Conservation (phyloP, 106 monocot species). For the Platanthera zijinensis region DNA sequence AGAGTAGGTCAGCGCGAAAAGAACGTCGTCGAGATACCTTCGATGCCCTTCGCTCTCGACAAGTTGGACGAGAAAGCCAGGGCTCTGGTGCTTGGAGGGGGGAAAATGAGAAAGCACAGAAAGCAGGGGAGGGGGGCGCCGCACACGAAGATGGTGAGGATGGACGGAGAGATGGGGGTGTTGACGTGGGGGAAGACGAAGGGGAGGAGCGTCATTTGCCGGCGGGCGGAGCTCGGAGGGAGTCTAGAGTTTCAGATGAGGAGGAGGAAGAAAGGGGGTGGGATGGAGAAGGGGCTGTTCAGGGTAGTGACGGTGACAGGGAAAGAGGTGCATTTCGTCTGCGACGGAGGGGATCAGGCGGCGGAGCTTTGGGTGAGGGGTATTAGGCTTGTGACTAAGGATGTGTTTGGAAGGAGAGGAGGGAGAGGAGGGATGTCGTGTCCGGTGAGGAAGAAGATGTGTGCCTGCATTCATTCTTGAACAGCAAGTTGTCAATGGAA, state of each 20-base stretch:
- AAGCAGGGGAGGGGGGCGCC: constrained; percentile 61
- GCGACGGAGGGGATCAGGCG: constrained; percentile 45
- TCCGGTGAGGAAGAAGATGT: no score
- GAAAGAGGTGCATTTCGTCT: constrained; percentile 74
- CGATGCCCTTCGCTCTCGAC: not conserved
- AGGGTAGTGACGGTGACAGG: constrained; percentile 44
- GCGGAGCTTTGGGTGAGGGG: constrained; percentile 87
- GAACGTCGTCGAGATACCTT: no score
- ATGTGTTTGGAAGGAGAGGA: not conserved
- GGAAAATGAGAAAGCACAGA: constrained; percentile 60
- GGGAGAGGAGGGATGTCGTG: no score
- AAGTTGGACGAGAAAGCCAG: constrained; percentile 59
- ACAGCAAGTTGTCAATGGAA: no score
- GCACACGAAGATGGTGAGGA: constrained; percentile 48
- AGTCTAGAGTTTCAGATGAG: constrained; percentile 42
- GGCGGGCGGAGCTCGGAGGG: constrained; percentile 51
- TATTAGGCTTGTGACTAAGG: constrained; percentile 37
- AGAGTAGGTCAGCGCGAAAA: no score
- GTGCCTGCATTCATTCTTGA: no score
- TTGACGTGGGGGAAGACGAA: constrained; percentile 63
- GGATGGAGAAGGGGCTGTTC: constrained; percentile 48
- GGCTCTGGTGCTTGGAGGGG: constrained; percentile 44
- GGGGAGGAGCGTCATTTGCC: constrained; percentile 64
- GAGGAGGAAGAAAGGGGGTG: constrained; percentile 44
- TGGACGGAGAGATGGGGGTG: constrained; percentile 40